Base-by-base conservation (phyloP, 768 basidiomycete species). In the Tephrocybe sp. region DNA sequence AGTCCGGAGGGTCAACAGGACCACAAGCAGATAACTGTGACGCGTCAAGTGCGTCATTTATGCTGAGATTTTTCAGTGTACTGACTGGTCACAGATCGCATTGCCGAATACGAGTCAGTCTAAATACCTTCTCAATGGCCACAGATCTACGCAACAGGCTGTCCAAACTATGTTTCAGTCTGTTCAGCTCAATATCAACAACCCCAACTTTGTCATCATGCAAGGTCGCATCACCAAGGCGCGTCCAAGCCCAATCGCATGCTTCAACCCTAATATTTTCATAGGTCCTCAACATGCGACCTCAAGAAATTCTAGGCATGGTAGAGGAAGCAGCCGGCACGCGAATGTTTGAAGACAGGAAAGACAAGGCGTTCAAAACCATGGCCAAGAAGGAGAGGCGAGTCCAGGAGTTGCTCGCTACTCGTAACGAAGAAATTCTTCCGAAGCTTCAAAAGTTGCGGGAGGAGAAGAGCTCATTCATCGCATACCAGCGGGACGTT, bases 121-220 rank as follows among this genome's bases (percentile, higher is more conserved):
- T 5, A 99, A 99, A 60, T 98, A 97, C 67, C 83, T 99, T 13
- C 68, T 98, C 34, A 97, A 97, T 56, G 97, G 97, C 0, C 97
- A 97, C 73, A 97, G 94, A 60, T 76, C 93, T 3, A 82, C 83
- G 3, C 92, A 97, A 56, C 82, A 88, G 45, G 76, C 74, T 1
- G 80, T 99, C 0, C 97, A 97, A 61, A 88, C 84, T 23, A 75
- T 98, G 12, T 98, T 99, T 62, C 97, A 98, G 64, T 87, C 91
- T 33, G 94, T 99, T 0, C 94, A 97, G 66, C 81, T 99, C 56
- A 98, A 98, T 64, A 98, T 99, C 78, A 99, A 98, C 71, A 97
- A 97, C 68, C 97, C 97, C 37, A 98, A 98, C 65, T 98, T 98
- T 72, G 78, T 99, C 50, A 97, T 98, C 65, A 98, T 98, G 95